These are phyloP conservation scores for Mycena floridula DNA, from an alignment of 768 basidiomycete species.

Conservation along the genomic window DNA sequence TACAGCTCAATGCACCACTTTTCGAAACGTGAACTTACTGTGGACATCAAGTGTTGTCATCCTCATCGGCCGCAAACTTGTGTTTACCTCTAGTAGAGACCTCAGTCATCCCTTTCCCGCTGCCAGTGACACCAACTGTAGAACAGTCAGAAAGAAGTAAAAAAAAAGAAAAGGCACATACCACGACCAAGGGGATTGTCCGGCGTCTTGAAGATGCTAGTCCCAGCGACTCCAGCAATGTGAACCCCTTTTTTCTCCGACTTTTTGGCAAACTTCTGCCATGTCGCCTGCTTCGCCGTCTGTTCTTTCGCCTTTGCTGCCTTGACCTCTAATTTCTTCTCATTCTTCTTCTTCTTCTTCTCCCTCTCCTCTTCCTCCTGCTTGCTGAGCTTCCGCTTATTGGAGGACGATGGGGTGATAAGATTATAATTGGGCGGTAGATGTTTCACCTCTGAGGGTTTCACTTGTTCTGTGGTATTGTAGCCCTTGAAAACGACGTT, in stretches of 20 bases:
- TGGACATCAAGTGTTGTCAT: constrained; percentile 27
- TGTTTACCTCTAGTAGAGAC: constrained; percentile 64
- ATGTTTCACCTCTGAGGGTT: constrained; percentile 62
- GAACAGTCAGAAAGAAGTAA: constrained; percentile 14
- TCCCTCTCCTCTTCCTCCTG: constrained; percentile 86
- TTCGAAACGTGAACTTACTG: too few relatives aligned
- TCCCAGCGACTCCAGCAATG: constrained; percentile 83
- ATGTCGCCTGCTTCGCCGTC: constrained; percentile 72
- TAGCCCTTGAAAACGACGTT: constrained; percentile 90
- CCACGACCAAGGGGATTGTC: constrained; percentile 87
- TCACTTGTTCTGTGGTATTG: constrained; percentile 84
- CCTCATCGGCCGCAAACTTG: constrained; percentile 57
- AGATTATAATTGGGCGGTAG: constrained; percentile 54
- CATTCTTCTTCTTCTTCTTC: constrained; percentile 90
- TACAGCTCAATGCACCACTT: too few relatives aligned
- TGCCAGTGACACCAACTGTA: constrained; percentile 85
- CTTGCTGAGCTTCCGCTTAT: constrained; percentile 75
- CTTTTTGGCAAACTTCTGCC: constrained; percentile 96
- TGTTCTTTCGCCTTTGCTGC: constrained; percentile 90
- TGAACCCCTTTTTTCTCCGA: constrained; percentile 88
- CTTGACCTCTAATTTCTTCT: constrained; percentile 82
- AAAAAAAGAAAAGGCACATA: constrained; percentile 28
- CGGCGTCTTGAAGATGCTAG: constrained; percentile 92
- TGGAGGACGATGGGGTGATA: constrained; percentile 34
- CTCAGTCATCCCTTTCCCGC: constrained; percentile 86